A percentile compares a stretch with the other conserved stretches of the same genome.
Evolutionary conservation across 2,329 filamentous ascomycete species (phyloP).

Genomic region (Talaromyces verruculosus): DNA sequence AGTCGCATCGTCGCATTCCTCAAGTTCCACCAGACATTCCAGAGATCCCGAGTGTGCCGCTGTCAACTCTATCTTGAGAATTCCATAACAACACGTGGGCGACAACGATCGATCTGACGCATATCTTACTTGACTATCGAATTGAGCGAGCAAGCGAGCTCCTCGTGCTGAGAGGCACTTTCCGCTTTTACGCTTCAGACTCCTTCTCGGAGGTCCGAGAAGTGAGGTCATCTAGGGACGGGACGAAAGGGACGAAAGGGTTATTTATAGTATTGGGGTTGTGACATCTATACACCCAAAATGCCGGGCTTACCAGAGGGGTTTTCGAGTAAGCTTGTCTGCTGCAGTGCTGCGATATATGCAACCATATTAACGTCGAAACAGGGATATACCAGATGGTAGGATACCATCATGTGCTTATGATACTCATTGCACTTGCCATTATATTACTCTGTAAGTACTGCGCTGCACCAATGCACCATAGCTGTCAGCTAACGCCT

Average conservation of each 20-base stretch:
- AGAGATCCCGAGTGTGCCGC: not conserved
- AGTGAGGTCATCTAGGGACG: constrained; percentile 32
- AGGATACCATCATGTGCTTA: constrained; percentile 82
- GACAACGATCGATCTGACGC: not conserved
- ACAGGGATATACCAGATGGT: constrained; percentile 61
- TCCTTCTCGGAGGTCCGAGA: constrained; percentile 35
- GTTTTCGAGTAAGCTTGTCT: constrained; percentile 36
- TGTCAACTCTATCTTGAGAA: constrained; percentile 8
- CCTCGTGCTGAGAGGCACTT: constrained; percentile 28
- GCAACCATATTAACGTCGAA: not conserved
- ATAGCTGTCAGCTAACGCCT: not conserved
- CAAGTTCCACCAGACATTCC: constrained; percentile 5
- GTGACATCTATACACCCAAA: constrained; percentile 30
- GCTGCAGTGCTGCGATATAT: not conserved
- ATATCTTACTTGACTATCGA: not conserved
- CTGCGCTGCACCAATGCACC: not conserved
- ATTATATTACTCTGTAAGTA: constrained; percentile 92
- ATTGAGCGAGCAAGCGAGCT: constrained; percentile 25
- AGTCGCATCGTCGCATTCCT: constrained; percentile 12
- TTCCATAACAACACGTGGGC: constrained; percentile 10
- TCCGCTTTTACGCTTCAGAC: constrained; percentile 14
- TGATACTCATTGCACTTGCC: constrained; percentile 90
- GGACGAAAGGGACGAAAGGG: constrained; percentile 26
- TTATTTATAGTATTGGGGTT: constrained; percentile 30
- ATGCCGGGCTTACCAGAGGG: constrained; percentile 26